phyloP scores from a whole-genome alignment of 2,329 filamentous ascomycete species.

The Bipolaris sorokiniana region DNA sequence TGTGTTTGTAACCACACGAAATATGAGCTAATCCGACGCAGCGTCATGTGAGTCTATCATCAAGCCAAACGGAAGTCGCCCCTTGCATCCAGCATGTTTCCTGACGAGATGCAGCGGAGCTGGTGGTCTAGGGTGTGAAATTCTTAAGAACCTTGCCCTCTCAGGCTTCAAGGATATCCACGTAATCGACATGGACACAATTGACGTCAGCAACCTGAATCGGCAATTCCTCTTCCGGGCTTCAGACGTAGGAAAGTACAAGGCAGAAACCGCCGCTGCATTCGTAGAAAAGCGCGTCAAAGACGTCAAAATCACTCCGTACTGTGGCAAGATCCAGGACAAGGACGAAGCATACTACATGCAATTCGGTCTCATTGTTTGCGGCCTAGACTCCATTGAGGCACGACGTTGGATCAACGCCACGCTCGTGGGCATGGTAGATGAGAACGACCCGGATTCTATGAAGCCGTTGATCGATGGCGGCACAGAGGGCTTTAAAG shows the following conservation, averaged over 20 bases:
- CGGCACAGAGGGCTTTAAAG: constrained; percentile 98
- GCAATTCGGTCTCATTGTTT: constrained; percentile 93
- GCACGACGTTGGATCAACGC: constrained; percentile 99
- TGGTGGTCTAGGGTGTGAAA: constrained; percentile 93
- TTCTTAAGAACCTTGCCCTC: constrained; percentile 92
- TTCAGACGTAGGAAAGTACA: constrained; percentile 87
- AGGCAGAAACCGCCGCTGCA: constrained; percentile 88
- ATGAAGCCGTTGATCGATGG: constrained; percentile 95
- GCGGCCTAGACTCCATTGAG: constrained; percentile 95
- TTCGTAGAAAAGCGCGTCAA: constrained; percentile 91
- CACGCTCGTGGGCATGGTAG: constrained; percentile 87
- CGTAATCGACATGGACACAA: constrained; percentile 99
- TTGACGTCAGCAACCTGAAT: constrained; percentile 97
- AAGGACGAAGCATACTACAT: constrained; percentile 96
- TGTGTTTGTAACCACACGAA: neutral
- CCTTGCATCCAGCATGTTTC: neutral
- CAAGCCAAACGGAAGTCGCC: neutral
- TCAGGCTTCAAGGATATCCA: constrained; percentile 97
- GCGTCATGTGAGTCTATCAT: constrained; percentile 48
- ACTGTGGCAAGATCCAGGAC: constrained; percentile 95
- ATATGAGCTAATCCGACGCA: constrained; percentile 30
- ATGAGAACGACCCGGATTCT: constrained; percentile 79
- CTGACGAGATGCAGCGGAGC: constrained; percentile 73
- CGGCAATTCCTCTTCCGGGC: constrained; percentile 95
- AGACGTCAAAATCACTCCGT: constrained; percentile 89